Evolutionary conservation across 441 rosid species (phyloP).

Genomic region (Jatropha podagrica): DNA sequence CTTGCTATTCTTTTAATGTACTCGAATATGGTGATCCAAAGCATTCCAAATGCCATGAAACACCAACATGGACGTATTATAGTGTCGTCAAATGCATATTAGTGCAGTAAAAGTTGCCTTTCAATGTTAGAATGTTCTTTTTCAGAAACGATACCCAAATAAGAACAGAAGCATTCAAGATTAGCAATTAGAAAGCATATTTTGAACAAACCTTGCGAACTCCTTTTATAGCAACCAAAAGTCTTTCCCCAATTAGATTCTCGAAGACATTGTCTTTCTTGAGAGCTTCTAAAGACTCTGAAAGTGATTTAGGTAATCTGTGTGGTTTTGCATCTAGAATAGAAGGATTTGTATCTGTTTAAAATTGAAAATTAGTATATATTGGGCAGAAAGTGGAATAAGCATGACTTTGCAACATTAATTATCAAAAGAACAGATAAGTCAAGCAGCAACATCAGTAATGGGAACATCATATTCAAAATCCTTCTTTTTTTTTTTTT

Average conservation of each 20-base stretch:
- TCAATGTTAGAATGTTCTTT: not conserved
- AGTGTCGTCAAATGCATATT: no score
- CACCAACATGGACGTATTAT: no score
- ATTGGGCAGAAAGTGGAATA: not conserved
- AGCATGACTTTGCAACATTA: not conserved
- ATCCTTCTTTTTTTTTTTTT: not conserved
- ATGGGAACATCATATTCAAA: not conserved
- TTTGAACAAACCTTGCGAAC: constrained; percentile 76
- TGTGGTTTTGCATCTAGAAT: constrained; percentile 44
- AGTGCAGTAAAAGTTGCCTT: not conserved
- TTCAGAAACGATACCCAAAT: not conserved
- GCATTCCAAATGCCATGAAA: no score
- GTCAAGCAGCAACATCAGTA: not conserved
- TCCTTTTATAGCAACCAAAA: constrained; percentile 68
- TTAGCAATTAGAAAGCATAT: constrained; percentile 1
- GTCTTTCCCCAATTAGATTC: constrained; percentile 69
- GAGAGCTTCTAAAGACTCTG: constrained; percentile 74
- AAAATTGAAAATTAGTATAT: not conserved
- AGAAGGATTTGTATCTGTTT: constrained; percentile 66
- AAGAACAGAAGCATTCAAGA: not conserved
- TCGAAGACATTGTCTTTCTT: constrained; percentile 51
- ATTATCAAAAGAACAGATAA: not conserved
- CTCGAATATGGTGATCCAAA: no score
- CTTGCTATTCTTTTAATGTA: no score
- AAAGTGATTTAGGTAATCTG: constrained; percentile 68